Base-by-base conservation (phyloP, 192 early-diverging fungal genomes). In the Allomyces macrogynus region DNA sequence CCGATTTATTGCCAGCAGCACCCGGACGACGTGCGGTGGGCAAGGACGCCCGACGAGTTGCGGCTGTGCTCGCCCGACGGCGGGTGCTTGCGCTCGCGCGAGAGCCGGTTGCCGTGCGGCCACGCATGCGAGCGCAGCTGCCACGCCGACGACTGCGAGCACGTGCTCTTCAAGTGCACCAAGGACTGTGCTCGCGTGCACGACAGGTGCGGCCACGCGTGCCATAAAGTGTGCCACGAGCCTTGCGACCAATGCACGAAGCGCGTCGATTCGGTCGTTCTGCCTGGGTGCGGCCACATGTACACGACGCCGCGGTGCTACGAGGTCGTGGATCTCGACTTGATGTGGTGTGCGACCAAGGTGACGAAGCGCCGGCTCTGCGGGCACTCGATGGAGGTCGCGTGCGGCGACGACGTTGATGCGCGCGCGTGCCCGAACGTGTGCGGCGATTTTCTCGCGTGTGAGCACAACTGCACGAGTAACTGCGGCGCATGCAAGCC, bases 91-190 rank as follows among this genome's bases (percentile, higher is more conserved):
- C 49, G 27, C 23, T 68, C 65, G 25, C 74, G 75, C 60, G 63
- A 24, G 57, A 23, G 24, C 18, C 66, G 61, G 43, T 61, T 76
- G 25, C 24, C n/a, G 1, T 76, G 75, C 61, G 75, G 75, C 14
- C 75, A 76, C 62, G 23, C 43, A 1, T 76, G 75, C 67, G 63
- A 64, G 14, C 27, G 65, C 23, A 24, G n/a, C 7, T 76, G 75
- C 60, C 75, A 76, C 66, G 63, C 72, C 12, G 73, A 74, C 54
- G 64, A 66, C 61, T 26, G 12, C 20, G 67, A 66, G n/a, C 74
- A 76, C 64, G 61, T 42, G 24, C 62, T 23, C 14, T 23, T 70
- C 60, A 25, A 24, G 54, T 74, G 72, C 68, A 64, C 60, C 27
- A 57, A 67, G 20, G 12, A 10, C 23, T 74, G 75, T 60, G 23